Base-by-base conservation (phyloP, 2,329 filamentous ascomycete species). In the Xylariaceae sp. region DNA sequence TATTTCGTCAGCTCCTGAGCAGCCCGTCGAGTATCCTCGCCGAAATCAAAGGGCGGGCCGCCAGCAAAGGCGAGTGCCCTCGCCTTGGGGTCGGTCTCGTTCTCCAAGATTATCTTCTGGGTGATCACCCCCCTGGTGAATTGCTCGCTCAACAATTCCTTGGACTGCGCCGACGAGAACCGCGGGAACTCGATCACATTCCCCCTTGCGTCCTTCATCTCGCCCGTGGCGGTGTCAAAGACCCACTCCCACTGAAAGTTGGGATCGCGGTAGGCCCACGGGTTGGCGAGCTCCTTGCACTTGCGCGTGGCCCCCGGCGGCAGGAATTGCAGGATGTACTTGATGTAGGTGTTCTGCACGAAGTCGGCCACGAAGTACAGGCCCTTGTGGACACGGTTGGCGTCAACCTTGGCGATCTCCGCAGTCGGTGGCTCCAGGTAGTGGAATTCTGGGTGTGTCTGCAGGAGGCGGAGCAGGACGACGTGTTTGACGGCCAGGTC, bases 351-450 rank as follows among this genome's bases (percentile, higher is more conserved):
- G 9, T 32, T 46, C 40, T 56, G 49, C 9, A 52, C 35, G 38
- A 55, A 56, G 19, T 55, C 53, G 31, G 48, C 26, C n/a, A 46
- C 39, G 40, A 44, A 49, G 31, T 46, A 40, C 3, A 56, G 42
- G 11, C 43, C 45, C 14, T 11, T 13, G 2, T 42, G 44, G 5
- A 51, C 55, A 5, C 30, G 23, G 2, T 40, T 24, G 14, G 28
- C 19, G 26, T 55, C 49, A 5, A 45, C 30, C 33, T 46, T 50
- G 14, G 36, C 31, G 34, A 50, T 40, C 2, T 29, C 29, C 2
- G 52, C 36, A 10, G 45, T 53, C 2, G 53, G 51, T 0, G 51
- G 44, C 33, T 49, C 40, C 0, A 25, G 26, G 19, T 50, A 55
- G 8, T 46, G 33, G 38, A 45, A 54, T 3, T 45, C 37, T 2